A percentile compares a stretch with the other conserved stretches of the same genome.
Evolutionary conservation across 2,329 filamentous ascomycete species (phyloP).

Genomic region (Akanthomyces uredinophilus): DNA sequence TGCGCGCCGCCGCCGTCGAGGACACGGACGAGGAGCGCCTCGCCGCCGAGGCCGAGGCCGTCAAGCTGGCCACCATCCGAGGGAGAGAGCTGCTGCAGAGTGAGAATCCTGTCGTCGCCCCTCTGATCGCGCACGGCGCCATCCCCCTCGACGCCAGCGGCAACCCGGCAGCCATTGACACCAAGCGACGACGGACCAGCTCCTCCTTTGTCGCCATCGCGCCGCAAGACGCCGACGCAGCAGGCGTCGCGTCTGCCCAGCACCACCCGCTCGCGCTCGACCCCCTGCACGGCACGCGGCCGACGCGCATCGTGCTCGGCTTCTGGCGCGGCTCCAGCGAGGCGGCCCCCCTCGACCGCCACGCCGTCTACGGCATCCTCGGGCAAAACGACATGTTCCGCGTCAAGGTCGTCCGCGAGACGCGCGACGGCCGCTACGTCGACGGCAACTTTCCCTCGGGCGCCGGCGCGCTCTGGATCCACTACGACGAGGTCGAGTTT

Average conservation of each 20-base stretch:
- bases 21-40: slow-evolving; percentile 35
- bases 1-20: slow-evolving; percentile 38
- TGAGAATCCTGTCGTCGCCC: slow-evolving; percentile 38
- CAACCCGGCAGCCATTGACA: not conserved
- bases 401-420: slow-evolving; percentile 56
- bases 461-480: slow-evolving; percentile 57
- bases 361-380: slow-evolving; percentile 59
- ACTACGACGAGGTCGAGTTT: slow-evolving; percentile 57
- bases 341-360: slow-evolving; percentile 43
- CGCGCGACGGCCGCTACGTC: slow-evolving; percentile 53
- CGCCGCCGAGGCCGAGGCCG: slow-evolving; percentile 37
- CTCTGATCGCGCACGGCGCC: slow-evolving; percentile 46
- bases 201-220: slow-evolving; percentile 5
- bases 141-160: slow-evolving; percentile 38
- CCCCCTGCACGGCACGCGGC: slow-evolving; percentile 47
- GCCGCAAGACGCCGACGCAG: slow-evolving; percentile 11
- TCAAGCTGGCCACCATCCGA: slow-evolving; percentile 42
- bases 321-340: slow-evolving; percentile 54
- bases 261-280: slow-evolving; percentile 26
- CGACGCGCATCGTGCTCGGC: slow-evolving; percentile 54
- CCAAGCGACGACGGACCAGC: slow-evolving; percentile 43
- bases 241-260: not conserved
- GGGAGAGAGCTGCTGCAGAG: slow-evolving; percentile 38
- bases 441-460: slow-evolving; percentile 57
- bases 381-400: slow-evolving; percentile 61